These are phyloP conservation scores for Panicum virgatum DNA, from an alignment of 202 grass and related monocot genomes.

Conservation along the genomic window DNA sequence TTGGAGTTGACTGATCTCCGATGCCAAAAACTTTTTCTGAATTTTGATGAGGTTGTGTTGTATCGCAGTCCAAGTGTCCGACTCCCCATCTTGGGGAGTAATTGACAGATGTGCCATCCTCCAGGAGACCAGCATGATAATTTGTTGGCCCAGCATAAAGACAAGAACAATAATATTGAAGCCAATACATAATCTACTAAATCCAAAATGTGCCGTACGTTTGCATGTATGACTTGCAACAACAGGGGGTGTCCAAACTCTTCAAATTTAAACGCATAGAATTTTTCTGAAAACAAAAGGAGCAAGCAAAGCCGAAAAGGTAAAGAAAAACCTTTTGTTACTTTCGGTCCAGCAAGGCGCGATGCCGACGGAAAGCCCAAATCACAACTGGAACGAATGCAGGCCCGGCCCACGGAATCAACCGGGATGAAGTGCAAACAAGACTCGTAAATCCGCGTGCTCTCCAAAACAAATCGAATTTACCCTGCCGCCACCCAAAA, in stretches of 20 bases:
- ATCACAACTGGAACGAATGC: background rate
- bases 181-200: background rate
- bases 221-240: background rate
- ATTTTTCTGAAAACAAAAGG: background rate
- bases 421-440: background rate
- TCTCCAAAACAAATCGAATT: background rate
- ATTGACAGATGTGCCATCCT: background rate
- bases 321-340: background rate
- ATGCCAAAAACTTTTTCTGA: background rate
- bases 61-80: background rate
- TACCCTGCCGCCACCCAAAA: background rate
- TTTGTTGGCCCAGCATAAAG: background rate
- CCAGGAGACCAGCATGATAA: background rate
- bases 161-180: background rate
- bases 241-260: too few species aligned
- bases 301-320: background rate
- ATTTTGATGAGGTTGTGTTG: background rate
- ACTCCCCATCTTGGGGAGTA: too few species aligned
- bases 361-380: background rate
- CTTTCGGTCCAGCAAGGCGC: background rate
- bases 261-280: background rate
- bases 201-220: background rate
- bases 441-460: background rate
- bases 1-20: background rate
- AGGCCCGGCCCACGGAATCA: conserved; percentile 18